Base-by-base conservation (phyloP, 805 yeast species). In the Kazachstania psychrophila region DNA sequence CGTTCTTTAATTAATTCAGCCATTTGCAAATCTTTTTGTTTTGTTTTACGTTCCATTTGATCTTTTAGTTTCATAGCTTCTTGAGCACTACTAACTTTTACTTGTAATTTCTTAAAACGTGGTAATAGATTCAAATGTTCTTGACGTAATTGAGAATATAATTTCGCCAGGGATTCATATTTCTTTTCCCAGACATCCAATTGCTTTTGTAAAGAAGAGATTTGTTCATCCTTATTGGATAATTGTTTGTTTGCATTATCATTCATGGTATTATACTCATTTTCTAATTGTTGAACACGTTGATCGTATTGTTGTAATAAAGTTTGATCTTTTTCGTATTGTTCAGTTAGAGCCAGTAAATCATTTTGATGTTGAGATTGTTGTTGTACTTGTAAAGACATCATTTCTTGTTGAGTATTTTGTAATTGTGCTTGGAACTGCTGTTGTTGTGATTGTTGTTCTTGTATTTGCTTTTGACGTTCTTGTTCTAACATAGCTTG, bases 1-100 rank as follows among this genome's bases (percentile, higher is more conserved):
- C 96, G 75, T 55, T 86, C 95, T 43, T 92, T 72, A 39, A 87
- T 87, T 48, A 86, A 69, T 48, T 85, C 95, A 1, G 95, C 95
- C 42, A 86, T 68, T 59, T 86, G 95, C 30, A 86, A 69, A 54
- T 84, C 86, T 61, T 87, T 87, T 11, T 88, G 72, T 56, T 84
- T 86, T 57, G 86, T 64, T 41, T 87, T 95, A 38, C 82, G 72
- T 52, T 87, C 95, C 25, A 82, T 62, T 52, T 75, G 75, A 51
- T 87, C 95, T 46, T 87, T 76, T 59, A 77, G 81, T 44, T 81
- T 81, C 44, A 87, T 73, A 0, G 95, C 82, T 61, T 87, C 96
- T 56, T 86, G 95, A 9, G 96, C 96, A 28, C 78, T 72, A 11
- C 87, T 80, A 3, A 92, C 94, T 60, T 83, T 84, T 47, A 85